A percentile compares a stretch with the other conserved stretches of the same genome.
phyloP scores from a whole-genome alignment of 352 stramenopile genomes.

The Blastocystis sp. region DNA sequence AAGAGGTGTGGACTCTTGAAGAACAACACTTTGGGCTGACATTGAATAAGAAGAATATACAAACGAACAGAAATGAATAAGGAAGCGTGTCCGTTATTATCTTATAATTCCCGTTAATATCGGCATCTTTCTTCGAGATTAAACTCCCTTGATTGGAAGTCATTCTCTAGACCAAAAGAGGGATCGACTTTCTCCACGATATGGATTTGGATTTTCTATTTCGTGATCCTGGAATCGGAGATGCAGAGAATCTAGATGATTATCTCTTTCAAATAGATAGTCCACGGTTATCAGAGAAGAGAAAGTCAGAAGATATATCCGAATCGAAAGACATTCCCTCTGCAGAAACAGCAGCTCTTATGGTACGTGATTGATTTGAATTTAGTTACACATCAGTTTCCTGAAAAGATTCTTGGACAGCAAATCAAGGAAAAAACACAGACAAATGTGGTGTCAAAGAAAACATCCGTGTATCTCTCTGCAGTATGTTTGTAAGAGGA shows the following conservation, averaged over 20 bases:
- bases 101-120: too few species aligned
- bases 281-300: background rate
- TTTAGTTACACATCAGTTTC: constrained; percentile 13
- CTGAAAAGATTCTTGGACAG: constrained; percentile 41
- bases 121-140: constrained; percentile 67
- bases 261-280: background rate
- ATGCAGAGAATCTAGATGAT: background rate
- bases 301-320: background rate
- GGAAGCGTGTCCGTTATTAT: too few species aligned
- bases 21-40: constrained; percentile 79
- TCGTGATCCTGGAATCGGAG: background rate
- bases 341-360: background rate
- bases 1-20: constrained; percentile 75
- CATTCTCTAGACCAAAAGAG: background rate
- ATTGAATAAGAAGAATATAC: constrained; percentile 74
- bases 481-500: background rate
- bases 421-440: constrained; percentile 52
- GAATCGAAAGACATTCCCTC: background rate
- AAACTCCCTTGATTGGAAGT: background rate
- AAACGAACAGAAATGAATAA: too few species aligned
- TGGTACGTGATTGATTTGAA: background rate
- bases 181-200: background rate
- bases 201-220: constrained; percentile 16
- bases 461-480: constrained; percentile 27
- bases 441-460: constrained; percentile 2